Evolutionary conservation across 257 asterid genomes (phyloP).

Genomic region (Solanum habrochaites): DNA sequence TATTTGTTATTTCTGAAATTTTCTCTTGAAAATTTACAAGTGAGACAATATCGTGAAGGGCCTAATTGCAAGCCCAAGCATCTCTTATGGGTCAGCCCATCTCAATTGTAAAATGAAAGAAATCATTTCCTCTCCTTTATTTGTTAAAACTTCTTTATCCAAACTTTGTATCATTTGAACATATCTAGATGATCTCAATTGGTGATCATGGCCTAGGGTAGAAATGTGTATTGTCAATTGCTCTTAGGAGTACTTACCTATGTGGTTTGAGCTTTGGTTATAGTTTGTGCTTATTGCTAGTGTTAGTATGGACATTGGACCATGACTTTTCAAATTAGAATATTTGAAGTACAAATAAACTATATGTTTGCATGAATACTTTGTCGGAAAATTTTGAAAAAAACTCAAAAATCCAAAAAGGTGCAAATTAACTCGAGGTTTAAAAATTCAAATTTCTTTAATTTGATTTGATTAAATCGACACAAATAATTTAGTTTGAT

Average conservation of each 20-base stretch:
- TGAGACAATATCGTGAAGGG: background rate
- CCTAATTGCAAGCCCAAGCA: background rate
- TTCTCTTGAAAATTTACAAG: too few species aligned
- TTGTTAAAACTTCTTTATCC: background rate
- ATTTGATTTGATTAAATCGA: too few species aligned
- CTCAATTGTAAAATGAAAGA: background rate
- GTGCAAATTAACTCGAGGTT: too few species aligned
- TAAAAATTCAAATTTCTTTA: too few species aligned
- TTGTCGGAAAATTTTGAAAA: too few species aligned
- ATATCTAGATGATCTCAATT: background rate
- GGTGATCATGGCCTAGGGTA: too few species aligned
- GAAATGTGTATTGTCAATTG: background rate
- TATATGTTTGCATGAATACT: too few species aligned
- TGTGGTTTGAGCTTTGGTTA: background rate
- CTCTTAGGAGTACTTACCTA: background rate
- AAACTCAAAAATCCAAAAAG: too few species aligned
- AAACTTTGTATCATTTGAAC: background rate
- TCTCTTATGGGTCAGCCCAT: background rate
- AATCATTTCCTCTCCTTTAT: background rate
- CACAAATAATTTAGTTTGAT: too few species aligned
- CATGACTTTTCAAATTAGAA: background rate
- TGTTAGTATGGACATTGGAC: background rate
- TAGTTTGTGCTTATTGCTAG: background rate
- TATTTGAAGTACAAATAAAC: too few species aligned
- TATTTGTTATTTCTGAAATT: too few species aligned